Evolutionary conservation across 345 rosid species (phyloP).

Genomic region (Gossypium raimondii): DNA sequence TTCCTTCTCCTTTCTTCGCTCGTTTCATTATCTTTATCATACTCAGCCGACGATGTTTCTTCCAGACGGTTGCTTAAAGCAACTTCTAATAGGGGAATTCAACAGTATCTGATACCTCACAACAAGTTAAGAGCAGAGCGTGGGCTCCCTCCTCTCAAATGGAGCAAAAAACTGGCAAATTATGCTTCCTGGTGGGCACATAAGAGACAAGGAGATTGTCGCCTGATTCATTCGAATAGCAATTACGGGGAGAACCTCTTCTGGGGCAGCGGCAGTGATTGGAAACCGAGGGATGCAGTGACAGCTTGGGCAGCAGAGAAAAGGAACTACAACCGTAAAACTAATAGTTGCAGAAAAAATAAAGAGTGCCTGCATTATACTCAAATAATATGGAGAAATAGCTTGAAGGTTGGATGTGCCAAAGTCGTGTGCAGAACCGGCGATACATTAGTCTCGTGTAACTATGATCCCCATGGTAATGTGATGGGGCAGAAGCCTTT

Average conservation of each 20-base stretch:
- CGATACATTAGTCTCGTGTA: constrained; percentile 50
- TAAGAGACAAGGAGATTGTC: constrained; percentile 39
- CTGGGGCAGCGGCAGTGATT: constrained; percentile 56
- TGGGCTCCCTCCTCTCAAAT: constrained; percentile 47
- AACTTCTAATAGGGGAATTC: constrained; percentile 8
- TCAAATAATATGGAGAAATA: constrained; percentile 63
- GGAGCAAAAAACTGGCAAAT: constrained; percentile 50
- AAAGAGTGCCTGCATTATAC: constrained; percentile 57
- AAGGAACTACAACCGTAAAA: constrained; percentile 31
- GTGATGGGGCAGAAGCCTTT: constrained; percentile 59
- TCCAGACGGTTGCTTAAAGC: constrained; percentile 11
- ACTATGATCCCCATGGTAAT: constrained; percentile 66
- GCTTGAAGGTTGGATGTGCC: constrained; percentile 54
- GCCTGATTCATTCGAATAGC: constrained; percentile 45
- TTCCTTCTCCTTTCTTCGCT: constrained; percentile 26
- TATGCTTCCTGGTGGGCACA: constrained; percentile 43
- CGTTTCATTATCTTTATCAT: constrained; percentile 8
- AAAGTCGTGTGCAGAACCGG: constrained; percentile 37
- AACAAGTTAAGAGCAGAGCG: constrained; percentile 39
- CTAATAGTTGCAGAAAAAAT: constrained; percentile 38
- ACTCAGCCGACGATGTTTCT: constrained; percentile 3
- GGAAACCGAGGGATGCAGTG: constrained; percentile 47
- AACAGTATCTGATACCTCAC: constrained; percentile 44
- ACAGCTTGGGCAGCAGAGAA: constrained; percentile 52
- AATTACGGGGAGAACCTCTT: constrained; percentile 59